Evolutionary conservation across 257 asterid species (phyloP), one percentile per base, ranked within the genome.

Genomic region (Schizonepeta tenuifolia): DNA sequence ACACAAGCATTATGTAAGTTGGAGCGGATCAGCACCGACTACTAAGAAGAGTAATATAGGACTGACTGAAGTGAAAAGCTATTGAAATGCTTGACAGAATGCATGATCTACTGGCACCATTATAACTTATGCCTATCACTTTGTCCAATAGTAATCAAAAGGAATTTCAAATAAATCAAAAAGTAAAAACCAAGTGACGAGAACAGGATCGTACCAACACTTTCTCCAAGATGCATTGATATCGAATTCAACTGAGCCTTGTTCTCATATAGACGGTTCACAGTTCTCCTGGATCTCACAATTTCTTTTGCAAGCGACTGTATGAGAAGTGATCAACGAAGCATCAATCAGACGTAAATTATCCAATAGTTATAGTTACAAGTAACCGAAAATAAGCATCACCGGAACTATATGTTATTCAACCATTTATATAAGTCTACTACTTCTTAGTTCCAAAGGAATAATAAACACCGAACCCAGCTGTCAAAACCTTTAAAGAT

Each of bases 221-320:
- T 91, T 84, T 94, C 97, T 73, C 99, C 97, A 18, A 94, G 95
- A 82, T 94, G 97, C 99, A 94, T 91, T 28, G 97, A 89, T 78
- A 91, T 88, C 8, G 97, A 91, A 79, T 94, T 94, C 90, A 94
- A 79, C 84, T 94, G 99, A 8, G 99, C 97, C 85, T 91, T 94
- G 83, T 94, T 94, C 73, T 94, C 97, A 43, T 88, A 86, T 53
- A 94, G 89, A n/a, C 97, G 90, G 61, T 94, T 86, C 80, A 94
- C 93, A 26, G 96, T 84, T 63, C 77, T 83, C 66, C 84, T 84
- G 7, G 99, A 91, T 72, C 96, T 88, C 88, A 94, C 97, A 33
- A 91, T 65, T 82, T 95, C 99, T 84, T 87, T 90, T 4, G 99
- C 98, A 62, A 95, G 98, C 33, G 92, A 64, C 99, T 95, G 85